Base-by-base conservation (phyloP, 2,329 filamentous ascomycete genomes). In the Aspergillus piperis region DNA sequence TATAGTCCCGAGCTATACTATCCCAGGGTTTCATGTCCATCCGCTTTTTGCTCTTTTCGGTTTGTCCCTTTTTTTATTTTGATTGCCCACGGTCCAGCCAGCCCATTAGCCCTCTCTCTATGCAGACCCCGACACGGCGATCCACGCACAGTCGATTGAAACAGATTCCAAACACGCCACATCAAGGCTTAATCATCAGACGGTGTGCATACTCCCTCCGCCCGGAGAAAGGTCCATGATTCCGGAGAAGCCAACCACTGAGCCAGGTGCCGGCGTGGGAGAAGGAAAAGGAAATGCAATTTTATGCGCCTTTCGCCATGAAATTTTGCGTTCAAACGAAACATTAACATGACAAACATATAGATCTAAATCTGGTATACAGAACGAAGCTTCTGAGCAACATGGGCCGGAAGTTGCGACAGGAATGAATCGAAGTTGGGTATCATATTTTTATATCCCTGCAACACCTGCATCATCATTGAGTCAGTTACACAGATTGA, bases 371-470 rank as follows among this genome's bases (percentile, higher is more conserved):
- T 66, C 63, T 76, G 74, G 64, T 80, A 81, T 64, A 70, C 72
- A 62, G 73, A 70, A 64, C 75, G 77, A 59, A 81, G 73, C 66
- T 75, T 78, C 66, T 78, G 74, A 30, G 73, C 66, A 58, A 78
- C 75, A 39, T 70, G 66, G n/a, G 69, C 62, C 49, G 76, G 71
- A 57, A 81, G 71, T 58, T 77, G 77, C 39, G 74, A 70, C 63
- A 80, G 71, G 70, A 80, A 81, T n/a, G 75, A 74, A 68, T 75
- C 74, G 64, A 81, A 80, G 62, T 78, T 71, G 64, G 78, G 78
- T 70, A 82, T 81, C 70, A 82, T 70, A 57, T 77, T 74, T 69
- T 78, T 78, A 64, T 81, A 81, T 27, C 79, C 78, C 71, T 79
- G 77, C 56, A 81, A 71, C 52, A 77, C 77, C 77, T 79, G 54